Evolutionary conservation across 208 protist species (phyloP).

Genomic region (Crithidia bombi): DNA sequence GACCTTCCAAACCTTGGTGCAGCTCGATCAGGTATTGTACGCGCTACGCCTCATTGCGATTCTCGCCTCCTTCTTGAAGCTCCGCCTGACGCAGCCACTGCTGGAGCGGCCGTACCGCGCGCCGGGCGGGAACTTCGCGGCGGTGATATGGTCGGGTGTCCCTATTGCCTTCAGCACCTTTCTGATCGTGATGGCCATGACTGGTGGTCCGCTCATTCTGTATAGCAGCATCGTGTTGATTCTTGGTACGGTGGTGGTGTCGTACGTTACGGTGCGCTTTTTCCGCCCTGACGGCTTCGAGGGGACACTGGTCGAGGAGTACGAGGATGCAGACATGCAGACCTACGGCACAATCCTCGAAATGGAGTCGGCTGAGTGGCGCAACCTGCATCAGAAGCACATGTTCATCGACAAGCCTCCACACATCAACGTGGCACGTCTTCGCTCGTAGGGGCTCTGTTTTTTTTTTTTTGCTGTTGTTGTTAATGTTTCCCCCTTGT

Average conservation of each 20-base stretch:
- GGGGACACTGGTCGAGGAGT: slow-evolving; percentile 82
- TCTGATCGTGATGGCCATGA: slow-evolving; percentile 75
- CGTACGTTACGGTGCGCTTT: slow-evolving; percentile 64
- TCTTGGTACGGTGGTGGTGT: slow-evolving; percentile 59
- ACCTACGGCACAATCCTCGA: slow-evolving; percentile 84
- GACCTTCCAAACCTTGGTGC: slow-evolving; percentile 81
- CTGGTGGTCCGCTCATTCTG: slow-evolving; percentile 52
- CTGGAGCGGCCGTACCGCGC: slow-evolving; percentile 79
- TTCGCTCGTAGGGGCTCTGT: slow-evolving; percentile 5
- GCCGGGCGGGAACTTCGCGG: slow-evolving; percentile 63
- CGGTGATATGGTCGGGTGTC: slow-evolving; percentile 61
- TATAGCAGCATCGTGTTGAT: slow-evolving; percentile 61
- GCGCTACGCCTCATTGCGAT: slow-evolving; percentile 79
- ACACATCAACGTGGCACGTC: slow-evolving; percentile 34
- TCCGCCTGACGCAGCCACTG: slow-evolving; percentile 72
- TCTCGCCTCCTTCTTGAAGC: slow-evolving; percentile 71
- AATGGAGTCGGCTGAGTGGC: slow-evolving; percentile 75
- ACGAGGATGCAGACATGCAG: slow-evolving; percentile 83
- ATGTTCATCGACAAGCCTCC: slow-evolving; percentile 66
- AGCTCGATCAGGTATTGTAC: slow-evolving; percentile 89
- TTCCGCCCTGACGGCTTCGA: slow-evolving; percentile 83
- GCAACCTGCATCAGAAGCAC: slow-evolving; percentile 58
- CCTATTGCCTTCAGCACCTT: slow-evolving; percentile 76
- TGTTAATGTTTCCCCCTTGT: background rate
- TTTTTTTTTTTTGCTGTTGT: slow-evolving; percentile 8